phyloP scores from a whole-genome alignment of 768 basidiomycete species.

The Suillus bovinus region DNA sequence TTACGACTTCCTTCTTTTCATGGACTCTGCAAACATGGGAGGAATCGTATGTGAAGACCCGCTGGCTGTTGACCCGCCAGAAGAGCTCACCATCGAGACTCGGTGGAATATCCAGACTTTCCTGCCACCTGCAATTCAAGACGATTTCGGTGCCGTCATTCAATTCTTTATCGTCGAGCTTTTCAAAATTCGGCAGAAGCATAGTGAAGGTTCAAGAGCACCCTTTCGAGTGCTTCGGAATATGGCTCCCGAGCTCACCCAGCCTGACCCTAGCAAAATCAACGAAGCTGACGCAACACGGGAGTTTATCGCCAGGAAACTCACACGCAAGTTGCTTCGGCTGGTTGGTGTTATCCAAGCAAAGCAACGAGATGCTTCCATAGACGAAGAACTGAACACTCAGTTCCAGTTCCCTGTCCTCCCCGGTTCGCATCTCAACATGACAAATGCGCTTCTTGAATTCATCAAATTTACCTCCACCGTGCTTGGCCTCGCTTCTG shows the following conservation, averaged over 20 bases:
- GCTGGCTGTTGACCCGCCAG: constrained; percentile 62
- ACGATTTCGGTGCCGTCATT: constrained; percentile 69
- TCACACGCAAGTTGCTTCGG: constrained; percentile 81
- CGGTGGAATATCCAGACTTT: constrained; percentile 92
- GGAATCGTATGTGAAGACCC: constrained; percentile 88
- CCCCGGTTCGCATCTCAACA: constrained; percentile 81
- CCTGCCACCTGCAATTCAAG: constrained; percentile 80
- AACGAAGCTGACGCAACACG: constrained; percentile 68
- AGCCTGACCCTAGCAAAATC: constrained; percentile 63
- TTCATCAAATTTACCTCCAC: constrained; percentile 88
- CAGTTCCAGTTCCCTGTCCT: constrained; percentile 82
- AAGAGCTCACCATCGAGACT: constrained; percentile 75
- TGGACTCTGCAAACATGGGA: constrained; percentile 93
- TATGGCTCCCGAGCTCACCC: constrained; percentile 60
- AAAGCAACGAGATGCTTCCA: constrained; percentile 57
- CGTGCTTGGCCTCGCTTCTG: constrained; percentile 73
- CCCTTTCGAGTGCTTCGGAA: constrained; percentile 77
- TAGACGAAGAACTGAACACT: constrained; percentile 51
- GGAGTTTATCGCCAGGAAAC: constrained; percentile 75
- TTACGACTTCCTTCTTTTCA: constrained; percentile 93
- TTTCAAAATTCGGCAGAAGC: constrained; percentile 70
- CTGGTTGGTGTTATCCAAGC: constrained; percentile 63
- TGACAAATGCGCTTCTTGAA: constrained; percentile 83
- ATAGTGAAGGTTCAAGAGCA: constrained; percentile 56
- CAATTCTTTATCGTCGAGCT: constrained; percentile 86